Base-by-base conservation (phyloP, 805 yeast species). In the Candida ipomoeae region DNA sequence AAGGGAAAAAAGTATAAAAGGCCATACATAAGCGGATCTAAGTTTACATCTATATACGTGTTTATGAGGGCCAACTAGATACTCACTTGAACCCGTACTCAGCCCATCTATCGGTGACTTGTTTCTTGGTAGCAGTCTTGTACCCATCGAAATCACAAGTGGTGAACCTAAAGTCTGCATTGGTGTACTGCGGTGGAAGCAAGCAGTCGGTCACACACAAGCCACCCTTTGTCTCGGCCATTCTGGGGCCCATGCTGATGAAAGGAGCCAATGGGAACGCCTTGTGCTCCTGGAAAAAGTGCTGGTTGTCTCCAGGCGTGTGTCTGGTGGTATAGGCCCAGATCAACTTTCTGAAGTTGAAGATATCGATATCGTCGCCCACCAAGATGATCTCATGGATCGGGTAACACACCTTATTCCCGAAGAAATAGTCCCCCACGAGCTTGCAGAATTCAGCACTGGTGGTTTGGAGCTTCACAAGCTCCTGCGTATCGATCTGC, bases 301-400 rank as follows among this genome's bases (percentile, higher is more conserved):
- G 32, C 44, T 60, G 62, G 43, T 61, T 63, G n/a, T 47, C 52
- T 33, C 43, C 58, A 15, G 67, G 66, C 0, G 64, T 56, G 50
- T 62, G 65, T 49, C 66, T 52, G 17, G 67, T 63, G 11, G 48
- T 48, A 46, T 61, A 62, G 17, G 66, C 65, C 67, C 67, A 63
- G 40, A 61, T 46, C 18, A 63, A 48, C 44, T 60, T 51, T 49
- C 51, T 55, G 46, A 62, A 62, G 47, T 62, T 49, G 45, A 59
- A 62, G 20, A 63, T 62, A 32, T 63, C 66, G 37, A 63, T 51
- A 43, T 63, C 67, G 26, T 63, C 65, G 37, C 61, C 63, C 17
- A 63, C 63, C 18, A 63, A 43, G 20, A 63, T 41, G 18, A 63
- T 56, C 44, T 63, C 65, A 45, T 61, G 66, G 36, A 58, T 50